phyloP scores from a whole-genome alignment of 2,329 filamentous ascomycete species.

The Aureobasidium sp. region DNA sequence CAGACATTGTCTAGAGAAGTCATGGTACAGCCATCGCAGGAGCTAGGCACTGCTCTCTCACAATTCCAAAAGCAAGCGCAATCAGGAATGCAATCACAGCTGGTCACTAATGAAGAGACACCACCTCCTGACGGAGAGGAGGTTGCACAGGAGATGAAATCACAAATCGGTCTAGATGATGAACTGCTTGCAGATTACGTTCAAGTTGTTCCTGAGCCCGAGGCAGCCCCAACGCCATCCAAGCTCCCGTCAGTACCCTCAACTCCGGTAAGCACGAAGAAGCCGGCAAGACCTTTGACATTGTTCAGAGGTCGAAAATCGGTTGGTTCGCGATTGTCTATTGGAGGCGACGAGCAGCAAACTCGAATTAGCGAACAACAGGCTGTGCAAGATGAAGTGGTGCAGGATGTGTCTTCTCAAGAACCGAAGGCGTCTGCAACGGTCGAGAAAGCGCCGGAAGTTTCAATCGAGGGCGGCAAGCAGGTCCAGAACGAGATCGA shows the following conservation, averaged over 20 bases:
- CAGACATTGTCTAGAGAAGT: neutral
- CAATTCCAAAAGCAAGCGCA: neutral
- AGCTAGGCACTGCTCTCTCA: constrained; percentile 1
- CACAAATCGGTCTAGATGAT: neutral
- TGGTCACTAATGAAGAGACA: neutral
- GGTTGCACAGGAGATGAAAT: constrained; percentile 1
- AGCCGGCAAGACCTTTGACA: neutral
- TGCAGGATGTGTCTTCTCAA: neutral
- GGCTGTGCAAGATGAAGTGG: neutral
- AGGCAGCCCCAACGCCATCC: neutral
- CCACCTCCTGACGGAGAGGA: constrained; percentile 10
- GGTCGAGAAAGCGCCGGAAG: neutral
- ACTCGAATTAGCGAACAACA: neutral
- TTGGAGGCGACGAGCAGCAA: neutral
- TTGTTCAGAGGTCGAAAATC: constrained; percentile 4
- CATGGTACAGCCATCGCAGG: constrained; percentile 1
- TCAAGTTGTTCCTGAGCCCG: neutral
- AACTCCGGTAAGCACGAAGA: neutral
- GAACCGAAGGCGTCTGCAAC: neutral
- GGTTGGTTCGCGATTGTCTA: neutral
- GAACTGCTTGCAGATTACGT: constrained; percentile 5
- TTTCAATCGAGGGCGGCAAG: neutral
- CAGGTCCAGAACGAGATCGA: neutral
- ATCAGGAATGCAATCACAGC: neutral
- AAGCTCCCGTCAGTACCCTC: neutral